Conservation (phyloP, 2,329 filamentous ascomycete genomes). For the Alternaria metachromatica region DNA sequence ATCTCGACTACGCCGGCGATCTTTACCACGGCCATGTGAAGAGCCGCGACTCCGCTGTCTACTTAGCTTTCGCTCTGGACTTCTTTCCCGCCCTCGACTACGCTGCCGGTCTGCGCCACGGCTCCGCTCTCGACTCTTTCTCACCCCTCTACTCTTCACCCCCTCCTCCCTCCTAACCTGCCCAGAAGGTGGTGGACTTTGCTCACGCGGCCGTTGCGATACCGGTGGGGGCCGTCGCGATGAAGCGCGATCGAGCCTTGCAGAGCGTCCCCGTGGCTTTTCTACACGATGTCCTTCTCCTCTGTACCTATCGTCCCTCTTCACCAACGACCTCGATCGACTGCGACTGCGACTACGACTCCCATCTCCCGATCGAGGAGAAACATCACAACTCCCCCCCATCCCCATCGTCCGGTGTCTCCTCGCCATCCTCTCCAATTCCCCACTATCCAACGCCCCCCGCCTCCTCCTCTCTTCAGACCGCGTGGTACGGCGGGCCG, state of each 20-base stretch:
- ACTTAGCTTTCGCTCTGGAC: neutral
- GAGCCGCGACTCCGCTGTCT: neutral
- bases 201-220: neutral
- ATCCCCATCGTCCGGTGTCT: neutral
- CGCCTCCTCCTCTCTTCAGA: neutral
- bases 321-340: neutral
- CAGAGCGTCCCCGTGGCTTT: neutral
- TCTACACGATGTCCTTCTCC: neutral
- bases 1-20: neutral
- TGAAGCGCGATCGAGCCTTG: neutral
- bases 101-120: neutral
- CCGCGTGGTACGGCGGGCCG: neutral
- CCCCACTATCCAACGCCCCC: rapidly evolving
- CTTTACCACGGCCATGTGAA: neutral
- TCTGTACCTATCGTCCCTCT: neutral
- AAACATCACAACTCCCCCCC: neutral
- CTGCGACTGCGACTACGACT: neutral
- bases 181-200: neutral
- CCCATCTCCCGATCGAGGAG: neutral
- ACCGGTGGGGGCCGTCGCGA: neutral
- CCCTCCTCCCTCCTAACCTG: neutral
- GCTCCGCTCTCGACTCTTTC: neutral
- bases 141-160: neutral
- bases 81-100: neutral
- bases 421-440: neutral